Conservation (phyloP, 73 alveolate species). For the Durusdinium trenchii region DNA sequence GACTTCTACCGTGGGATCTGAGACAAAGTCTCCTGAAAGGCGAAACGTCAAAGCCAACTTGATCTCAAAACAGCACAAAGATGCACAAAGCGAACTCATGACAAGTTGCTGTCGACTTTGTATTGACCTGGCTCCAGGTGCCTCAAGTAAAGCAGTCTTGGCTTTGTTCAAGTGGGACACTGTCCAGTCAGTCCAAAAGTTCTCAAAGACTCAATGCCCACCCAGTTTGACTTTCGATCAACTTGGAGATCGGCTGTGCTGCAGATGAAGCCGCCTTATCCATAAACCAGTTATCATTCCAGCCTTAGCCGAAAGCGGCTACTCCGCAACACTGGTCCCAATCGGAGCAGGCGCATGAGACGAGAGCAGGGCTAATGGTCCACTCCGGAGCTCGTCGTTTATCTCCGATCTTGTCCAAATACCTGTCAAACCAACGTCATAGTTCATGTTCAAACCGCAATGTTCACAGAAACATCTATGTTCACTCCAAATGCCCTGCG, state of each 20-base stretch:
- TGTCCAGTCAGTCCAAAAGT: not conserved
- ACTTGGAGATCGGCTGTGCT: constrained; percentile 20
- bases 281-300: constrained; percentile 64
- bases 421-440: not conserved
- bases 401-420: constrained; percentile 83
- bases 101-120: constrained; percentile 54
- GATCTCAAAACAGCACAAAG: not conserved
- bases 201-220: not conserved
- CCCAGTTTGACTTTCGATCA: not conserved
- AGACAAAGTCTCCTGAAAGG: constrained; percentile 51
- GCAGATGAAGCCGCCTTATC: constrained; percentile 62
- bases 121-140: constrained; percentile 83
- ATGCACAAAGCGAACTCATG: not conserved
- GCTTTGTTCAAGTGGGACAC: not conserved
- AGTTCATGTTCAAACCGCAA: not conserved
- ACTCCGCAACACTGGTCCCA: not conserved
- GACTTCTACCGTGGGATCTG: constrained; percentile 72
- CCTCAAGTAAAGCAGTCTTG: not conserved
- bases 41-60: not conserved
- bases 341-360: not conserved
- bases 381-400: constrained; percentile 65
- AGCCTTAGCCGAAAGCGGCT: not conserved
- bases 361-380: constrained; percentile 46
- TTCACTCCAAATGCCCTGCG: not conserved
- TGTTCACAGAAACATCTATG: not conserved